Base-by-base conservation (phyloP, 768 basidiomycete genomes). In the Auriscalpium microsporum region DNA sequence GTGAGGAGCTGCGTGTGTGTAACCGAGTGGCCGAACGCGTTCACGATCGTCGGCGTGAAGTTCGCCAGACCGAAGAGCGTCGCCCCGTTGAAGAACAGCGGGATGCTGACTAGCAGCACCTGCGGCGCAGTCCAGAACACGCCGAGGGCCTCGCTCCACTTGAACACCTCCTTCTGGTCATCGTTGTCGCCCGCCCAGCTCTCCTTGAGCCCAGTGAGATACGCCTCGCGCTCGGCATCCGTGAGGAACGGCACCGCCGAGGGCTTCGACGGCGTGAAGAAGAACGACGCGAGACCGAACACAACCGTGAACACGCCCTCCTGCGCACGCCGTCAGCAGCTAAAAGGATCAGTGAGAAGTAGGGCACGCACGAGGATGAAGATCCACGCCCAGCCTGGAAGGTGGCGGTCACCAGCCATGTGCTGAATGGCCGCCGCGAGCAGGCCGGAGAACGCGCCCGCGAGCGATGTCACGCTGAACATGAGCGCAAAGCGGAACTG, bases 321-420 rank as follows among this genome's bases (percentile, higher is more conserved):
- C 68, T 72, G 40, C 33, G 23, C 36, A 11, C 58, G 46, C 17
- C 28, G 28, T 8, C 10, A 16, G 40, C 42, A 45, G 28, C 28
- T 7, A 7, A 21, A 21, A 21, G 4, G 1, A 1, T 14, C 37
- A 49, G 2, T 3, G 4, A 8, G 45, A 10, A 3, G 37, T 2
- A 40, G 4, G 28, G 7, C 1, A 56, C 66, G 2, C 64, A 79
- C 77, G 35, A 84, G 69, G 52, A 83, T 81, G 64, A 84, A 83
- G 48, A 85, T 78, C 84, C 82, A 87, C 16, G 77, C 72, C 84
- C 84, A 86, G 1, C 80, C 84, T 1, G 76, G 71, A 52, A 69
- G 74, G 7, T 80, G 78, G 2, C 75, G 73, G 9, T 74, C 66
- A 10, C 79, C 79, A 46, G 81, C 66, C 73, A 87, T 80, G 14